These are phyloP conservation scores for Tuber aestivum DNA, from an alignment of 495 filamentous ascomycete genomes.

Conservation along the genomic window DNA sequence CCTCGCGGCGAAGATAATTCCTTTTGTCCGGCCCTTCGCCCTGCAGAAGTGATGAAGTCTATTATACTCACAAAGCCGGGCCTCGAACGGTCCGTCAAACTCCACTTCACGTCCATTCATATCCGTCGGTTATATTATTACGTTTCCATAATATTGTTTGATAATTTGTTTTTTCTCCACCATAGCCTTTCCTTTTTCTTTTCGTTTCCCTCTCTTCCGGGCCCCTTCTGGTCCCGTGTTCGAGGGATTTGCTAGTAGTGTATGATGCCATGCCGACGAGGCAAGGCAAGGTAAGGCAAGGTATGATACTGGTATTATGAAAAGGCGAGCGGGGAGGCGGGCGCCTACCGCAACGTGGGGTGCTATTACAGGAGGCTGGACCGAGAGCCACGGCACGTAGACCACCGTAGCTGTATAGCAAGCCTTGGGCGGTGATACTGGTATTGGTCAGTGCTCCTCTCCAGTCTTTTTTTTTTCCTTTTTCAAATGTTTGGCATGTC, in stretches of 20 bases:
- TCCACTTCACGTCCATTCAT: not conserved
- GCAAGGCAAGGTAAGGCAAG: not conserved
- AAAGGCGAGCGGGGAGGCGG: not conserved
- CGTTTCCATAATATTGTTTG: not conserved
- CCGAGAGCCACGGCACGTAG: too few relatives aligned
- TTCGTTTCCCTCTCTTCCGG: not conserved
- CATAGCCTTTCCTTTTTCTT: not conserved
- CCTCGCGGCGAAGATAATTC: not conserved
- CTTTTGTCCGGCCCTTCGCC: not conserved
- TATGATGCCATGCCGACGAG: too few relatives aligned
- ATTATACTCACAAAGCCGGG: too few relatives aligned
- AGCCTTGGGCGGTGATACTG: too few relatives aligned
- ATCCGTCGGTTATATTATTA: not conserved
- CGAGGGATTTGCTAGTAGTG: not conserved
- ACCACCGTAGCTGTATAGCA: too few relatives aligned
- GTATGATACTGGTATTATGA: not conserved
- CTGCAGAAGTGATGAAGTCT: not conserved
- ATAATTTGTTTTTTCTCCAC: not conserved
- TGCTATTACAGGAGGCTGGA: too few relatives aligned
- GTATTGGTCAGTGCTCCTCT: too few relatives aligned
- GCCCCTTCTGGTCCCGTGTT: not conserved
- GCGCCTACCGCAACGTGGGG: not conserved
- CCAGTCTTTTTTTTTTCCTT: too few relatives aligned
- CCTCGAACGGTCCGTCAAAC: not conserved
- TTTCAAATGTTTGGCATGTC: too few relatives aligned